phyloP scores from a whole-genome alignment of 2,329 filamentous ascomycete genomes.

The Calonectria montana region DNA sequence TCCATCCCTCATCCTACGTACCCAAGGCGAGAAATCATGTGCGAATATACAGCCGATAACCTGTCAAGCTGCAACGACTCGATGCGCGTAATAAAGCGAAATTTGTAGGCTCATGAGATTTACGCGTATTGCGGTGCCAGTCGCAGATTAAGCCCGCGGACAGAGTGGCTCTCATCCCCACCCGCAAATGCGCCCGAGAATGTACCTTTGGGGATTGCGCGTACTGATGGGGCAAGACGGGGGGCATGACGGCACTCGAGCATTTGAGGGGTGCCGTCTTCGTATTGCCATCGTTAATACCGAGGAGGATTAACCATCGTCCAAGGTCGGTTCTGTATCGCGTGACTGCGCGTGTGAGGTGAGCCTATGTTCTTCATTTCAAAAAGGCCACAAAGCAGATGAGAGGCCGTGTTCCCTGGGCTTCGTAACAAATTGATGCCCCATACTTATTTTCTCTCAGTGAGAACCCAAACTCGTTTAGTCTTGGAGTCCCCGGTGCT shows the following conservation, averaged over 20 bases:
- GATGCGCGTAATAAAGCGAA: neutral
- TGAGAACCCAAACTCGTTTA: slow-evolving; percentile 21
- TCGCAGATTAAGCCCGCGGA: slow-evolving; percentile 9
- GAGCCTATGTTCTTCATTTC: neutral
- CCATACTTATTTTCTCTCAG: neutral
- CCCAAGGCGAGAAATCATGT: neutral
- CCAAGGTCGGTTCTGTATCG: neutral
- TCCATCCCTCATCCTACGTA: neutral
- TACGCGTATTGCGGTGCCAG: slow-evolving; percentile 15
- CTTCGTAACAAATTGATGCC: neutral
- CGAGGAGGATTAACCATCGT: neutral
- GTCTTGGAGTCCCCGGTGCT: neutral
- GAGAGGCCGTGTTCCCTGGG: neutral
- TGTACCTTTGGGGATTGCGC: slow-evolving; percentile 12
- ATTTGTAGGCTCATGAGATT: slow-evolving; percentile 13
- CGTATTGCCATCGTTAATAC: neutral
- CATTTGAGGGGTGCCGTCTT: neutral
- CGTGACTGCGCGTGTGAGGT: neutral
- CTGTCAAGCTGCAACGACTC: neutral
- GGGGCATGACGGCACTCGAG: neutral
- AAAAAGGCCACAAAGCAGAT: neutral
- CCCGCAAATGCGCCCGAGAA: neutral
- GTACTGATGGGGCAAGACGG: slow-evolving; percentile 8
- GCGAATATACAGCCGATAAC: neutral
- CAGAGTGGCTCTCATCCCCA: neutral